Percentiles rank a stretch among this genome's conserved stretches.
These are phyloP conservation scores for Heritiera littoralis DNA, from an alignment of 345 rosid species.

Conservation along the genomic window DNA sequence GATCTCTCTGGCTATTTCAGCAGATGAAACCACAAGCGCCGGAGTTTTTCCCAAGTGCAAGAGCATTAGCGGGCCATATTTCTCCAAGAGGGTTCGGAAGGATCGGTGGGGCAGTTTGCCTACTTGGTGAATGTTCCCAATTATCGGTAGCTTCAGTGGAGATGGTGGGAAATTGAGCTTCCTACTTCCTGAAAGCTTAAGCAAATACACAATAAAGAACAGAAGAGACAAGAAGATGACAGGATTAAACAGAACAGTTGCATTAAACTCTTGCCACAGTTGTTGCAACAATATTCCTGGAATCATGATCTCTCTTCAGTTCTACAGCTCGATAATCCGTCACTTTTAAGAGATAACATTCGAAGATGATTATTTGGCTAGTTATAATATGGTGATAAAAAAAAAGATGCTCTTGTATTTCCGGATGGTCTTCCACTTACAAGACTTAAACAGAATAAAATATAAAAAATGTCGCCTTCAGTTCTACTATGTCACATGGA, in stretches of 20 bases:
- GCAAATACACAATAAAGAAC: background rate
- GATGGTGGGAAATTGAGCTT: conserved; percentile 16
- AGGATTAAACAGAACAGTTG: background rate
- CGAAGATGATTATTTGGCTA: background rate
- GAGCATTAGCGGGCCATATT: conserved; percentile 19
- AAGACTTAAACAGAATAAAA: background rate
- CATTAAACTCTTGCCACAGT: background rate
- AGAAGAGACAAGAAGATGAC: background rate
- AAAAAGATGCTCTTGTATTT: background rate
- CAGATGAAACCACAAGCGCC: background rate
- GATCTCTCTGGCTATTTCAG: background rate
- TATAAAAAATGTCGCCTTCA: background rate
- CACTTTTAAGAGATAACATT: background rate
- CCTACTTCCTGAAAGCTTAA: background rate
- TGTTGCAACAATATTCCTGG: background rate
- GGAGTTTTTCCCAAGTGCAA: conserved; percentile 11
- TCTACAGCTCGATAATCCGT: background rate
- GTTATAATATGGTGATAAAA: too few species aligned
- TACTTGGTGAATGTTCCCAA: conserved; percentile 15
- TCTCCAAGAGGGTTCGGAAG: background rate
- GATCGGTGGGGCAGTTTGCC: conserved; percentile 5
- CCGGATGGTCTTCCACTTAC: background rate
- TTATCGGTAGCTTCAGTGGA: conserved; percentile 8
- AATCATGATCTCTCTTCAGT: background rate
- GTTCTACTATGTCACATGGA: background rate